Evolutionary conservation across 2,329 filamentous ascomycete species (phyloP).

Genomic region (Alternaria brassicicola): DNA sequence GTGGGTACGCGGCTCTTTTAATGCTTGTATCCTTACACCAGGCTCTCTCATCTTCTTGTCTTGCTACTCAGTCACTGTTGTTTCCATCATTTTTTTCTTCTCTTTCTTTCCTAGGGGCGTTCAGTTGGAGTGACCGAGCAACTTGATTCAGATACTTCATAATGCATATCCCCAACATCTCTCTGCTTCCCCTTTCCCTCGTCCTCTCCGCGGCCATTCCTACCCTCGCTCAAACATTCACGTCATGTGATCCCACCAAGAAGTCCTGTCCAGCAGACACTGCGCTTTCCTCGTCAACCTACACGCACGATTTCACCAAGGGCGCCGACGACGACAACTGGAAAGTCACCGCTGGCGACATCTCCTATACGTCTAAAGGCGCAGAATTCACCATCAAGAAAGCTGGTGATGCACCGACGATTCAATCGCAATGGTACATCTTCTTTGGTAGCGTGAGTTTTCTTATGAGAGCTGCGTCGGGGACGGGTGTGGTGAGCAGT

Average conservation of each 20-base stretch:
- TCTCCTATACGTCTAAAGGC: conserved; percentile 51
- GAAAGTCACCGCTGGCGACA: conserved; percentile 42
- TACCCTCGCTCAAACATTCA: conserved; percentile 49
- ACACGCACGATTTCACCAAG: conserved; percentile 49
- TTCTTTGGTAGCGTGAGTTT: conserved; percentile 82
- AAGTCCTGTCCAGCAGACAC: conserved; percentile 49
- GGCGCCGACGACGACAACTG: conserved; percentile 32
- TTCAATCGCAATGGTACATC: conserved; percentile 80
- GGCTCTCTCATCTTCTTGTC: neutral
- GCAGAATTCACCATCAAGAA: conserved; percentile 56
- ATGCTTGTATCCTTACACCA: neutral
- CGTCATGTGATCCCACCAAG: conserved; percentile 48
- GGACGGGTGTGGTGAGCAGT: conserved; percentile 75
- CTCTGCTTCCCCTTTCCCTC: neutral
- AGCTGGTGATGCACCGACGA: conserved; percentile 61
- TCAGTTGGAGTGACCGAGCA: neutral
- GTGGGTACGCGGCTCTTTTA: neutral
- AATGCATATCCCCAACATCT: neutral
- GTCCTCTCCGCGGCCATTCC: neutral
- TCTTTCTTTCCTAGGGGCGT: neutral
- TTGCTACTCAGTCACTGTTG: neutral
- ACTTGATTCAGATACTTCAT: neutral
- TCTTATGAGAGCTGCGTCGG: conserved; percentile 72
- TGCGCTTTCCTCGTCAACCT: conserved; percentile 43
- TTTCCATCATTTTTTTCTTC: neutral